Base-by-base conservation (phyloP, 805 yeast species). In the Wickerhamiella siamensis region DNA sequence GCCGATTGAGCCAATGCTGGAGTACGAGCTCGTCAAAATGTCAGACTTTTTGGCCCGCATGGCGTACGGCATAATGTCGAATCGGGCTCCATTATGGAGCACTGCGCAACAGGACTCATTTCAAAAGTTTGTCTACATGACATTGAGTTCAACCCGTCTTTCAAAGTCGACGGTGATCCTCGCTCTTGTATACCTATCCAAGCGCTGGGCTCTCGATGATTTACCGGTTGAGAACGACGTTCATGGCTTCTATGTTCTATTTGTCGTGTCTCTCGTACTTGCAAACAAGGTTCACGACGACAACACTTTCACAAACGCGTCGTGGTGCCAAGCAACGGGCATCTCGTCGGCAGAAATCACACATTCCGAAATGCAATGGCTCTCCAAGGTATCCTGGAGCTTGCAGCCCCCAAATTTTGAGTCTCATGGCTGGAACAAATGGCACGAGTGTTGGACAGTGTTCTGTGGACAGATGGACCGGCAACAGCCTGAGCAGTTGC, bases 271-370 rank as follows among this genome's bases (percentile, higher is more conserved):
- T 2, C 68, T 88, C 35, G 74, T 88, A 31, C 66, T 88, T 47
- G 94, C 95, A 37, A 88, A 88, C 66, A 88, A 88, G 64, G 83
- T 84, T 60, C 84, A 87, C 58, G 97, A 88, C 62, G 98, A 88
- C 64, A 86, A 88, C 63, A 88, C 96, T 22, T 88, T 88, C 58
- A 84, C 94, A 46, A 88, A 88, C 64, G 78, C 77, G 55, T 83
- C 95, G 5, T 88, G 98, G 98, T 74, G 84, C 33, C 86, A 84
- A 47, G 97, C 96, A n/a, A 82, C 95, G 4, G 93, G 93, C 16
- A 70, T 88, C 47, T 61, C 73, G 5, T 67, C 83, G 38, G 55
- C 55, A 2, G 61, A 70, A 29, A 69, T 88, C 47, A 84, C 87
- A 54, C 53, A 57, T 15, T 63, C 74, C 46, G 98, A 88, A 64